phyloP scores from a whole-genome alignment of 345 rosid species.

The Bruguiera gymnorhiza region DNA sequence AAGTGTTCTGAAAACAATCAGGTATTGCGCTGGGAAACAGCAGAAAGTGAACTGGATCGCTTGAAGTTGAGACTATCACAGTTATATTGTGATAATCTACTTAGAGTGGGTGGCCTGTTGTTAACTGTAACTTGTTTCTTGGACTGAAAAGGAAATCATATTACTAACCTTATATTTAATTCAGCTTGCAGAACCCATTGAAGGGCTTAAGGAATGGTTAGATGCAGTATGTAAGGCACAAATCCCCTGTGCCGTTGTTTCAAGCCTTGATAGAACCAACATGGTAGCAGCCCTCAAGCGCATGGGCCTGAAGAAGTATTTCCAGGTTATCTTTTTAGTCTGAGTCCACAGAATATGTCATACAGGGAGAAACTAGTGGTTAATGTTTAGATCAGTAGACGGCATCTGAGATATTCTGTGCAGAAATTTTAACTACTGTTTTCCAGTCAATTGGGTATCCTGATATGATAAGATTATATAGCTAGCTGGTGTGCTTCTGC shows the following conservation, averaged over 20 bases:
- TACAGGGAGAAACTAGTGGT: not conserved
- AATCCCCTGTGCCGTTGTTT: slow-evolving; percentile 94
- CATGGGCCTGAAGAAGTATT: slow-evolving; percentile 75
- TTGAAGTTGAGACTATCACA: slow-evolving; percentile 64
- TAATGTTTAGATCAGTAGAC: too few species aligned
- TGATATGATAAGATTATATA: not conserved
- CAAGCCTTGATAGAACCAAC: slow-evolving; percentile 74
- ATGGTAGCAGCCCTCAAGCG: slow-evolving; percentile 68
- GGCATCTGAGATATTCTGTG: too few species aligned
- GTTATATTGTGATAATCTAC: slow-evolving; percentile 64
- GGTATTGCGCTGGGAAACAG: slow-evolving; percentile 67
- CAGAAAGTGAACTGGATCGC: slow-evolving; percentile 53
- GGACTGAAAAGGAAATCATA: slow-evolving; percentile 1
- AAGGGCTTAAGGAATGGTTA: slow-evolving; percentile 83
- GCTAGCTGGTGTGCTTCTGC: not conserved
- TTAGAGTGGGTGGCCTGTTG: slow-evolving; percentile 42
- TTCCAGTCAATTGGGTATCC: not conserved
- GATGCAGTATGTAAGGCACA: slow-evolving; percentile 75
- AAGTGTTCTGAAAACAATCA: slow-evolving; percentile 32
- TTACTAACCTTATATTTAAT: slow-evolving; percentile 13
- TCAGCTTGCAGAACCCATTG: slow-evolving; percentile 68
- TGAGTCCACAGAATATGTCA: not conserved
- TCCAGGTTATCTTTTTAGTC: slow-evolving; percentile 53
- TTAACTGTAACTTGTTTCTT: slow-evolving; percentile 5
- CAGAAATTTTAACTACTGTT: not conserved